Evolutionary conservation across 345 rosid species (phyloP).

Genomic region (Microcos paniculata): DNA sequence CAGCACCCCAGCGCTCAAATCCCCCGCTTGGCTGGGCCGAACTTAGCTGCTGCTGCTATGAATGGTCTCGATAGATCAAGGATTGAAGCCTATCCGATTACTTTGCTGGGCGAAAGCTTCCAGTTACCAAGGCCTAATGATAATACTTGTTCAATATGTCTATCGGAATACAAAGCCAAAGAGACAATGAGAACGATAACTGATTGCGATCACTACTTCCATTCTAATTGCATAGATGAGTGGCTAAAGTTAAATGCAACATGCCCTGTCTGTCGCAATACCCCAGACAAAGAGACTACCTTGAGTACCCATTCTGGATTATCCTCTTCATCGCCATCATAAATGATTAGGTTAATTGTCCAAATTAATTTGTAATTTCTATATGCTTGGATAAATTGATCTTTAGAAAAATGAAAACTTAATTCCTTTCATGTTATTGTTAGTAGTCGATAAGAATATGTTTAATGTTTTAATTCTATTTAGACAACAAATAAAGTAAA

Average conservation of each 20-base stretch:
- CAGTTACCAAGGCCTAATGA: constrained; percentile 43
- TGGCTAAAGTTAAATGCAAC: constrained; percentile 55
- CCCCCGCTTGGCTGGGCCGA: background rate
- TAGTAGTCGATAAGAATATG: too few relatives aligned
- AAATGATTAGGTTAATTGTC: background rate
- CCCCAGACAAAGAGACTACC: constrained; percentile 3
- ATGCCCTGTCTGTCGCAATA: constrained; percentile 58
- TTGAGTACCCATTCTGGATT: background rate
- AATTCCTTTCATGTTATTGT: too few relatives aligned
- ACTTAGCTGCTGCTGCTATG: background rate
- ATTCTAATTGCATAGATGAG: constrained; percentile 51
- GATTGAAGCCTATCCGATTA: constrained; percentile 57
- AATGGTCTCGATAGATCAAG: constrained; percentile 39
- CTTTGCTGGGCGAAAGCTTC: constrained; percentile 40
- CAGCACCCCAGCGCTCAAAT: background rate
- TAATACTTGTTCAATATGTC: constrained; percentile 49
- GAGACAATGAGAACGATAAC: constrained; percentile 56
- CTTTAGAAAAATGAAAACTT: too few relatives aligned
- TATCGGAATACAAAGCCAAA: constrained; percentile 46
- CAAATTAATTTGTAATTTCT: background rate
- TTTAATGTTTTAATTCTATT: too few relatives aligned
- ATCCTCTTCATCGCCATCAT: background rate
- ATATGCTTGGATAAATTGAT: too few relatives aligned
- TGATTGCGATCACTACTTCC: constrained; percentile 58
- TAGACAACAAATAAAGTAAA: too few relatives aligned